Base-by-base conservation (phyloP, 345 rosid genomes). In the Sisymbrium altissimum region DNA sequence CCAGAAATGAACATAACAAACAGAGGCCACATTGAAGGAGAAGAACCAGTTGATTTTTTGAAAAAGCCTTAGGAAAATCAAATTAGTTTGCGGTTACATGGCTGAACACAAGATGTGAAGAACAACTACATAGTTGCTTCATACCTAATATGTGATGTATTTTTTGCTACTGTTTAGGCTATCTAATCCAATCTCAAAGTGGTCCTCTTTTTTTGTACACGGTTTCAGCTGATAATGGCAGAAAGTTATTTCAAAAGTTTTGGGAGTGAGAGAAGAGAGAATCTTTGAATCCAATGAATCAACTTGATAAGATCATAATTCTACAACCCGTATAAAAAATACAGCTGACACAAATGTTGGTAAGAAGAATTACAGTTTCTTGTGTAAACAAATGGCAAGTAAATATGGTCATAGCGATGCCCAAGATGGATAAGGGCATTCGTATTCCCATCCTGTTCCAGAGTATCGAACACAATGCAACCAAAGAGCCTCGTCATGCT, bases 341-440 rank as follows among this genome's bases (percentile, higher is more conserved):
- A 65, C 50, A 66, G 17, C 65, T 36, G 40, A 59, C 5, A 66
- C 45, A 10, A 40, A 63, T 15, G 64, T 23, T 32, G 30, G 30
- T 50, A 33, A 50, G 7, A 67, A 60, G 33, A 61, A 25, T 15
- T 40, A 74, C 53, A 48, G 53, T 66, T 12, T 18, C 30, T 38
- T 49, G 30, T 49, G 6, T 13, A n/a, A 52, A 7, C 8, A 1
- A 41, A 18, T 19, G 11, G 13, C 45, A 75, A 41, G 18, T 9
- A 33, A 39, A 69, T 49, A 61, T 70, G 27, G 55, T 64, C 65
- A 71, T 35, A 78, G 87, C 4, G 80, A 66, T 45, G 91, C 88
- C 93, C 97, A 91, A 60, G 81, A 84, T 11, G 98, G 96, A 71
- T 83, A 84, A 11, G 92, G 91, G 64, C 98, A 90, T 71, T 92